A percentile compares a stretch with the other conserved stretches of the same genome.
Conservation (phyloP, 2,329 filamentous ascomycete species). For the Rasamsonia emersonii region DNA sequence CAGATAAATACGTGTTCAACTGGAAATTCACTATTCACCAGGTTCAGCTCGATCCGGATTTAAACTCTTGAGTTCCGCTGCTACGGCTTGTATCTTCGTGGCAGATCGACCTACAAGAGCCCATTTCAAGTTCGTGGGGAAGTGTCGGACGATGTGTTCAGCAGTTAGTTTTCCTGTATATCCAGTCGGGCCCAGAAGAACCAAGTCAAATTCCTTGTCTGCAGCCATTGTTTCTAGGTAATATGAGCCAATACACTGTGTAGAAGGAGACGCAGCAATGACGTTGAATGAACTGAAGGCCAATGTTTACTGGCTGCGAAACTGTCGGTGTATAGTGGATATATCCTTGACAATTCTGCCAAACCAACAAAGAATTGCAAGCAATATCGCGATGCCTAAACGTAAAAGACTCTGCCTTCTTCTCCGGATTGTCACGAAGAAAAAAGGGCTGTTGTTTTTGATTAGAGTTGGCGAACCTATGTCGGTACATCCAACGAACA, state of each 20-base stretch:
- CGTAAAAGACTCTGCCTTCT: too few species aligned
- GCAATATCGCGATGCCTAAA: too few species aligned
- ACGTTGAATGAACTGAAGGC: not conserved
- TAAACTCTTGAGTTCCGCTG: constrained; percentile 55
- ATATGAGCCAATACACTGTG: constrained; percentile 4
- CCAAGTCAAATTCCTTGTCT: constrained; percentile 52
- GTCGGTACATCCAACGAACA: too few species aligned
- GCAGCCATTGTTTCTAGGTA: constrained; percentile 27
- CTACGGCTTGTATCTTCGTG: constrained; percentile 62
- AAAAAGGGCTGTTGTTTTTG: too few species aligned
- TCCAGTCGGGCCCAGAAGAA: constrained; percentile 63
- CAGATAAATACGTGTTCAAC: constrained; percentile 2
- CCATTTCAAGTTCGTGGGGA: constrained; percentile 63
- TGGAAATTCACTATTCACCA: not conserved
- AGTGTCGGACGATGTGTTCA: constrained; percentile 61
- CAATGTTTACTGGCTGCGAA: not conserved
- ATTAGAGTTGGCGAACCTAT: too few species aligned
- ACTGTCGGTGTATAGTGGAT: too few species aligned
- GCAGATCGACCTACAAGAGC: constrained; percentile 44
- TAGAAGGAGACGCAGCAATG: constrained; percentile 7
- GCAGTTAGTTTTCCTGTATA: constrained; percentile 75
- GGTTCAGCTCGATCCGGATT: constrained; percentile 42
- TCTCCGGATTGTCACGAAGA: too few species aligned
- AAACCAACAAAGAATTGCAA: too few species aligned
- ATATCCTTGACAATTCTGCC: too few species aligned